Evolutionary conservation across 768 basidiomycete genomes (phyloP), one percentile per base, ranked within the genome.

Genomic region (Brasilioporus rufonigricans): DNA sequence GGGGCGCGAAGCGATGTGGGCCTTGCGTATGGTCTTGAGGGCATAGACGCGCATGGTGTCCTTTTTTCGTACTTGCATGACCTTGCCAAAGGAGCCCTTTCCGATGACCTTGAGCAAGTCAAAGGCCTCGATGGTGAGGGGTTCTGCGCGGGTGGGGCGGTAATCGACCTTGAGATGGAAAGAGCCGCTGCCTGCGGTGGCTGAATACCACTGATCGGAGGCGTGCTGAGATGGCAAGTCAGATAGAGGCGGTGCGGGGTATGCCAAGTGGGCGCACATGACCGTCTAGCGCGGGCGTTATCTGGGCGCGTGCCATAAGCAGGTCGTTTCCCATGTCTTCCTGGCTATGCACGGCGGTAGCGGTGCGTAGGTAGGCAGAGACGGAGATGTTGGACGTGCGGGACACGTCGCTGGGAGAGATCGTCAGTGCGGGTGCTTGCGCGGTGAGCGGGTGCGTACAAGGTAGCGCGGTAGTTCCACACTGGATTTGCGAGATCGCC

Each of bases 61-160:
- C 76, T 97, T 95, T 77, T 99, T 99, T 50, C 94, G 88, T 39
- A 99, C 96, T 80, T 99, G 96, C 97, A 98, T 98, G 35, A 96
- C 95, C 73, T 99, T 99, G 16, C 97, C 96, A 64, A 99, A 99
- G 56, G 86, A 89, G 12, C 97, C 96, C 73, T 98, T 98, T 19
- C 96, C 95, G 55, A 99, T 96, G 43, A 99, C 96, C 70, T 95
- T 97, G 65, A 99, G 87, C 46, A 99, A 76, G 57, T 99, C 96
- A 67, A 99, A 98, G 4, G 87, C 87, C 64, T 98, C 95, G 65
- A 98, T 98, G n/a, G 93, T 92, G 44, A 98, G 78, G 4, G 89
- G 76, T 66, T 91, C 87, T 61, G 87, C 84, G 54, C 90, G 85
- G 26, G 81, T 85, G 0, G 95, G 93, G 64, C 91, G 92, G 80